Base-by-base conservation (phyloP, 306 rosid genomes). In the Adenanthera pavonina region DNA sequence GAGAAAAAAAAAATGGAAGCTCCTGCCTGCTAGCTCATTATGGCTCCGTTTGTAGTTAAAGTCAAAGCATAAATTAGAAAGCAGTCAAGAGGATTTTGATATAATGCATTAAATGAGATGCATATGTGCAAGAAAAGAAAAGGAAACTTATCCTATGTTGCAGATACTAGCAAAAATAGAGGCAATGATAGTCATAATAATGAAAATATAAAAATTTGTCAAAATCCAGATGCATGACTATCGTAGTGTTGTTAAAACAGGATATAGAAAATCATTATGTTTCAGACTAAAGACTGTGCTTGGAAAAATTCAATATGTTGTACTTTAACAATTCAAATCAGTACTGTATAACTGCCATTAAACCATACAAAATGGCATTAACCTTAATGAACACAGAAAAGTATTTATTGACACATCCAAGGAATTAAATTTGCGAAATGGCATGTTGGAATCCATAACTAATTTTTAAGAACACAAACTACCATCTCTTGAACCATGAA, bases 11-110 rank as follows among this genome's bases (percentile, higher is more conserved):
- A 30, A 51, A 59, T 3, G 65, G 65, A 14, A 59, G 65, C 8
- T 56, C 62, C 33, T 7, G 62, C 35, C 64, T 3, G 2, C 8
- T 25, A 2, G 51, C 30, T 25, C 30, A 33, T 20, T 38, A 40
- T 68, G 60, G 72, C 56, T 75, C 64, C 30, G 30, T 25, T 57
- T 46, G 49, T 57, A 81, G 69, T 52, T 71, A 52, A 72, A n/a
- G 10, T 25, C 14, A 38, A 79, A 38, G 44, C 0, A 43, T 10
- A 30, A 20, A 20, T 49, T 51, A 49, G 47, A 60, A 36, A 72
- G 54, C 69, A 41, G 52, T 64, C 14, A 48, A 49, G 67, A 51
- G n/a, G 17, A 80, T 25, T 49, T 59, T 34, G 36, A 57, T 14
- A 20, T 13, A 57, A 8, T 57, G 64, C 33, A 57, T 57, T 35